Evolutionary conservation across 768 basidiomycete species (phyloP).

Genomic region (Tylopilus rubrobrunneus): DNA sequence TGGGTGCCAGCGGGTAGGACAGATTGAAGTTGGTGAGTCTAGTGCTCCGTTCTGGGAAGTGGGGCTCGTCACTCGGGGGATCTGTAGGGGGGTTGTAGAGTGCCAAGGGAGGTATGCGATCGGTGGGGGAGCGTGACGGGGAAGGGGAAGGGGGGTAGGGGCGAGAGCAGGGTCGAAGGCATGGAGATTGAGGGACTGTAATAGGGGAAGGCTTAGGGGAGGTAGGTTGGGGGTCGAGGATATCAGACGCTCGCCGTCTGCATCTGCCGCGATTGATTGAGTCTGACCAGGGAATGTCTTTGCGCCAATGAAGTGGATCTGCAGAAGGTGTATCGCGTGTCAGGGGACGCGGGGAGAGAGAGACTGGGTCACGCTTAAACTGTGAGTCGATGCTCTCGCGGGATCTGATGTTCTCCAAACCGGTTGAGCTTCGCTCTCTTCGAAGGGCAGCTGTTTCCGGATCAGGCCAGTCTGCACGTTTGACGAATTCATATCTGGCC

Average conservation of each 20-base stretch:
- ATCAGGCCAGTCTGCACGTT: conserved; percentile 83
- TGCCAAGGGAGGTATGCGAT: conserved; percentile 31
- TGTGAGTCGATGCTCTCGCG: conserved; percentile 39
- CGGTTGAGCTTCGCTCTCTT: conserved; percentile 63
- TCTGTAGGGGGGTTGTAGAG: conserved; percentile 21
- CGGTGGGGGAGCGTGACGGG: conserved; percentile 40
- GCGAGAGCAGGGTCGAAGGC: conserved; percentile 40
- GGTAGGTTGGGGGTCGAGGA: conserved; percentile 31
- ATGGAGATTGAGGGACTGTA: conserved; percentile 37
- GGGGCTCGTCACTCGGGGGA: not conserved
- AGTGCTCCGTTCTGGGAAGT: not conserved
- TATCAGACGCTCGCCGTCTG: conserved; percentile 51
- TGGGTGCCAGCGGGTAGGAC: conserved; percentile 35
- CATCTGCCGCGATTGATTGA: conserved; percentile 51
- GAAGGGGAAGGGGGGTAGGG: conserved; percentile 55
- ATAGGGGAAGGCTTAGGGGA: conserved; percentile 23
- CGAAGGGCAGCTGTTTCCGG: conserved; percentile 68
- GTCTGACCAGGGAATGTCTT: conserved; percentile 45
- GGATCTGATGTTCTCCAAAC: conserved; percentile 53
- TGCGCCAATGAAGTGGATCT: conserved; percentile 57
- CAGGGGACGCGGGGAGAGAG: conserved; percentile 29
- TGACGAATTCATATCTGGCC: conserved; percentile 76
- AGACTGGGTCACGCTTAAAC: conserved; percentile 22
- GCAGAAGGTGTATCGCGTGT: conserved; percentile 41
- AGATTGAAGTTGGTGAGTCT: conserved; percentile 6